Base-by-base conservation (phyloP, 257 asterid genomes). In the Thymus quinquecostatus region DNA sequence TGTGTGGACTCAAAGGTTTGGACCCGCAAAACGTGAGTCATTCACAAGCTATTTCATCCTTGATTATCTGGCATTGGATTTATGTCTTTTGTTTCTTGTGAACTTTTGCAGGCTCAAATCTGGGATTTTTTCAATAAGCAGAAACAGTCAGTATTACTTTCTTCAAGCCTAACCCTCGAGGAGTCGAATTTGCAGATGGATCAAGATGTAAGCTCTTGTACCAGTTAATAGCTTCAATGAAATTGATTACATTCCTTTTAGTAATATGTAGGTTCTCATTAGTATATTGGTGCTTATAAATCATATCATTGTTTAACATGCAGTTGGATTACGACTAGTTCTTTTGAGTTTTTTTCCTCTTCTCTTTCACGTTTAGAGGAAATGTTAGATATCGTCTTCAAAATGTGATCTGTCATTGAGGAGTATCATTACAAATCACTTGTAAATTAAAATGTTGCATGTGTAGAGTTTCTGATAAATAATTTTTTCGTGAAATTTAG, bases 111-210 rank as follows among this genome's bases (percentile, higher is more conserved):
- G 99, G 88, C 86, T 63, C 75, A 53, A 51, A 86, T 95, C 72
- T 89, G 89, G 97, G 99, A 95, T 85, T 95, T 72, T 82, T 92
- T 89, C 69, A 84, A 88, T 81, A 86, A 79, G 82, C 72, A 36
- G 78, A 89, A 86, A 87, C 87, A 92, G 30, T 61, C 80, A 4
- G 13, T 75, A 71, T 68, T 95, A 67, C 36, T 40, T 70, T 74
- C 85, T 50, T 92, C 96, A 47, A 76, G 63, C 73, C 88, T 81
- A 80, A 89, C 93, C n/a, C 81, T 95, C 53, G 98, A 89, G 82
- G 98, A 85, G 66, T 79, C 90, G 77, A 78, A 78, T 79, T 66
- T 95, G 61, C 89, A 86, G 96, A 89, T 92, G 97, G 98, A 95
- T 78, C 99, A 95, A 76, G 83, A 88, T 76, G 99, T 95, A 81